phyloP scores from a whole-genome alignment of 176 grass and related monocot genomes.

The Hsuehochloa calcarea region DNA sequence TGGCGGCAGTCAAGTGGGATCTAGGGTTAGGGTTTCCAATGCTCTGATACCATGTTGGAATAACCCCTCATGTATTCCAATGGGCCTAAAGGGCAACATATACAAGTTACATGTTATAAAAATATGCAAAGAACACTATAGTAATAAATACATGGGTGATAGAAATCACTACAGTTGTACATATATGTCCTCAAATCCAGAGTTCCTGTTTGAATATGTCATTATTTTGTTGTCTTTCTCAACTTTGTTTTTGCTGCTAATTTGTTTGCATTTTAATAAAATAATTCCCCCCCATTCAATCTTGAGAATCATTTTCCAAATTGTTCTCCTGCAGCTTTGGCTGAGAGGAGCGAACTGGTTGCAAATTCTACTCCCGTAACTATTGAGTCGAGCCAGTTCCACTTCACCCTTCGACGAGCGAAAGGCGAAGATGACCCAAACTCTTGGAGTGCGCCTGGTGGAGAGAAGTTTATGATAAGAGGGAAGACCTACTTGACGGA shows the following conservation, averaged over 20 bases:
- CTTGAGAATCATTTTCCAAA: background rate
- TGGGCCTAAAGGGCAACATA: no score
- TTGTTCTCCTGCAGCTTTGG: slow-evolving; percentile 49
- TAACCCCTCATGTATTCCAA: no score
- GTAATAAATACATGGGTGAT: background rate
- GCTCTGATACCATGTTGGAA: no score
- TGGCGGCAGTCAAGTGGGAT: no score
- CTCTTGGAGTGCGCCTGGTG: slow-evolving; percentile 83
- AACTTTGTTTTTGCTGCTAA: background rate
- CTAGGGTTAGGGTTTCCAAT: no score
- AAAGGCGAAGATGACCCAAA: slow-evolving; percentile 64
- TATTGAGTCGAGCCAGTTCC: slow-evolving; percentile 71
- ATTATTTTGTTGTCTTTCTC: background rate
- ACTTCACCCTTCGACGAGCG: slow-evolving; percentile 52
- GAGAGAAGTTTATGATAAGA: slow-evolving; percentile 95
- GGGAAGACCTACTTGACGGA: slow-evolving; percentile 88
- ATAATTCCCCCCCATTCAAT: background rate
- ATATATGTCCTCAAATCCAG: slow-evolving; percentile 19
- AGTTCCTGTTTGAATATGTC: background rate
- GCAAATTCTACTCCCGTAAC: slow-evolving; percentile 33
- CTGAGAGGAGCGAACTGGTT: slow-evolving; percentile 62
- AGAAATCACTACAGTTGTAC: slow-evolving; percentile 5
- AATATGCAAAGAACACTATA: no score
- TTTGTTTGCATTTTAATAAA: slow-evolving; percentile 23
- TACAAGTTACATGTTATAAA: no score